A percentile compares a stretch with the other conserved stretches of the same genome.
phyloP scores from a whole-genome alignment of 2,329 filamentous ascomycete species.

The Penicillium capsulatum region DNA sequence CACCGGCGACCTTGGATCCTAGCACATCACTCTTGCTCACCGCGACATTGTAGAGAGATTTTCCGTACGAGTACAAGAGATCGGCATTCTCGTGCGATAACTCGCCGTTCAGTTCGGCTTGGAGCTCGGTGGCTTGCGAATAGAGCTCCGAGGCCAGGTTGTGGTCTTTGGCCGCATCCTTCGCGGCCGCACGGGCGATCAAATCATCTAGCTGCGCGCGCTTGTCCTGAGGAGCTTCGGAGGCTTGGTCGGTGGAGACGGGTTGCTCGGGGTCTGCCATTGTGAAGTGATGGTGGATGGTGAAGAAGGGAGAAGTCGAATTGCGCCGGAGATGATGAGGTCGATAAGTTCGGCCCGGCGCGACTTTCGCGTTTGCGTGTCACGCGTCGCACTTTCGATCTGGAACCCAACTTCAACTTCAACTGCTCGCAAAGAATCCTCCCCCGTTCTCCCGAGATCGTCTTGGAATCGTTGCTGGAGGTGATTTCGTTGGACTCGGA shows the following conservation, averaged over 20 bases:
- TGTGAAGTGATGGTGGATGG: conserved; percentile 1
- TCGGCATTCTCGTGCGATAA: conserved; percentile 87
- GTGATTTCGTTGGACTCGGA: too few species aligned
- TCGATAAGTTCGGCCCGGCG: conserved; percentile 14
- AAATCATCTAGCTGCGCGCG: conserved; percentile 71
- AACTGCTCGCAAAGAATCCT: background rate
- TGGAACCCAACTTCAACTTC: background rate
- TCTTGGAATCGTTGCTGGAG: too few species aligned
- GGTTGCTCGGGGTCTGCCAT: conserved; percentile 26
- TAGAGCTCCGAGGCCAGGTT: conserved; percentile 81
- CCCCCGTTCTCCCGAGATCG: background rate
- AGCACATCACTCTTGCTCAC: conserved; percentile 93
- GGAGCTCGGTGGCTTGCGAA: conserved; percentile 81
- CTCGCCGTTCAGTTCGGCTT: conserved; percentile 88
- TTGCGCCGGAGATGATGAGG: conserved; percentile 5
- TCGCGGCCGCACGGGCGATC: conserved; percentile 71
- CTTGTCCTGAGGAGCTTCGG: conserved; percentile 29
- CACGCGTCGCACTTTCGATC: conserved; percentile 14
- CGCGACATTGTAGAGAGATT: conserved; percentile 88
- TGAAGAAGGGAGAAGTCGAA: conserved; percentile 3
- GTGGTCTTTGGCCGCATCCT: conserved; percentile 88
- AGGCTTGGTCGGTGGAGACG: conserved; percentile 11
- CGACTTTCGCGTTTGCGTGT: conserved; percentile 17
- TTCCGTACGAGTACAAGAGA: conserved; percentile 89
- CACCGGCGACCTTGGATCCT: conserved; percentile 68